These are phyloP conservation scores for Pseudocercospora fijiensis DNA, from an alignment of 2,329 filamentous ascomycete species.

Conservation along the genomic window DNA sequence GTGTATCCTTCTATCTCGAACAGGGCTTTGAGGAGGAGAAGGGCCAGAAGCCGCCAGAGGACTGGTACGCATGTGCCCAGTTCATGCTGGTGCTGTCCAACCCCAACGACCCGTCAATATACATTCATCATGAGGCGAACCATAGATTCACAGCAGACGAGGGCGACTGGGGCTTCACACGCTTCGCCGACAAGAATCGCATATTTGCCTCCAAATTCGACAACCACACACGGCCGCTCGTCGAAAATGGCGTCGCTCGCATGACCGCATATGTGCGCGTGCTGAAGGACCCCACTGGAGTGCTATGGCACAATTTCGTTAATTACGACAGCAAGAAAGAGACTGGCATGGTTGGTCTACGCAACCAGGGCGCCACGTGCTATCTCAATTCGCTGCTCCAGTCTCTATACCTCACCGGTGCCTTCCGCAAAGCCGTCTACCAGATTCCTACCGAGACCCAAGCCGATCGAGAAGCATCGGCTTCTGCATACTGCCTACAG, in stretches of 20 bases:
- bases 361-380: constrained; percentile 83
- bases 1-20: constrained; percentile 92
- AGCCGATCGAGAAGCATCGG: constrained; percentile 74
- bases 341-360: constrained; percentile 92
- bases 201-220: constrained; percentile 81
- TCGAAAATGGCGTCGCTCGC: constrained; percentile 74
- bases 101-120: constrained; percentile 83
- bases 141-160: constrained; percentile 96
- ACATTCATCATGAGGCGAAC: constrained; percentile 73
- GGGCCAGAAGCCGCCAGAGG: constrained; percentile 69
- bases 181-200: constrained; percentile 83
- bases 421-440: constrained; percentile 95
- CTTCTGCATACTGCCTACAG: constrained; percentile 79
- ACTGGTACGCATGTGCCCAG: constrained; percentile 96
- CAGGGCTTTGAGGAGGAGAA: constrained; percentile 76
- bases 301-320: constrained; percentile 85
- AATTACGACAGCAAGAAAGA: constrained; percentile 99
- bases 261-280: constrained; percentile 80
- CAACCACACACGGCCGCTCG: constrained; percentile 64
- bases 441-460: constrained; percentile 91
- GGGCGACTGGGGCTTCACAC: constrained; percentile 98
- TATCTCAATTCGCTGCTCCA: constrained; percentile 53
- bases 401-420: constrained; percentile 61
- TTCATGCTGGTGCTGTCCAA: constrained; percentile 95
- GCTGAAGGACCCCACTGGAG: constrained; percentile 82